phyloP scores from a whole-genome alignment of 345 rosid genomes.

The rapeseed (Brassica napus) region Da-Ae NC_063446.1:2179001-2179500 shows the following conservation, averaged over 20 bases:
- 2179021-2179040: constrained; percentile 26
- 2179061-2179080: constrained; percentile 25
- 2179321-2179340: background rate
- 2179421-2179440: background rate
- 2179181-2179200: constrained; percentile 12
- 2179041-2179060: constrained; percentile 21
- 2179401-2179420: background rate
- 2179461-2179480: background rate
- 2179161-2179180: constrained; percentile 2
- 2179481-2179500: constrained; percentile 11
- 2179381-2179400: background rate
- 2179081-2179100: constrained; percentile 22
- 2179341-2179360: constrained; percentile 5
- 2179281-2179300: background rate
- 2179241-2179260: constrained; percentile 23
- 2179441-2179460: constrained; percentile 4
- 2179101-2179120: constrained; percentile 26
- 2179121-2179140: constrained; percentile 12
- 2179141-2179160: constrained; percentile 20
- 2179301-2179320: background rate
- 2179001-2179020: constrained; percentile 27
- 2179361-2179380: constrained; percentile 7
- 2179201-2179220: background rate
- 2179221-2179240: constrained; percentile 19
- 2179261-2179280: constrained; percentile 17